Percentiles rank a stretch among this genome's conserved stretches.
Conservation (phyloP, 208 protist species). For the Acanthamoeba culbertsoni region DNA sequence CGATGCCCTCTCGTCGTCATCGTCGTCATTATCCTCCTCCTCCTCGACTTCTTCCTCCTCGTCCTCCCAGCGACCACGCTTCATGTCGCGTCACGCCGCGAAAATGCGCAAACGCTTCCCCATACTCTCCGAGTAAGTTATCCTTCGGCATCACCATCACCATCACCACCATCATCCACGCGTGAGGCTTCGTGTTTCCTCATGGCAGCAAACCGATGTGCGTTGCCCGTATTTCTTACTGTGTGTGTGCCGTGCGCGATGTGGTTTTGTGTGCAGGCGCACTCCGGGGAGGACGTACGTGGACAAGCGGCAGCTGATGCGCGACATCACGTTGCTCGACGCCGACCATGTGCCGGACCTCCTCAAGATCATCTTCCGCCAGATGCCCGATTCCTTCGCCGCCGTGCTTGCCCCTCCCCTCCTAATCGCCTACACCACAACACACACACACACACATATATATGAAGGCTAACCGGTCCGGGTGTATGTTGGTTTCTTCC, state of each 20-base stretch:
- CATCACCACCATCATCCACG: not conserved
- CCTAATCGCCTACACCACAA: too few species aligned
- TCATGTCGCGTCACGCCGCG: conserved; percentile 17
- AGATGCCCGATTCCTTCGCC: not conserved
- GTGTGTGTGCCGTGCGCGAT: not conserved
- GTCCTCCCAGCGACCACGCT: not conserved
- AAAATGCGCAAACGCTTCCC: not conserved
- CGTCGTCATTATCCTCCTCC: too few species aligned
- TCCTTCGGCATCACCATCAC: not conserved
- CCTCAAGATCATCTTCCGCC: conserved; percentile 9
- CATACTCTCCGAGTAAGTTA: not conserved
- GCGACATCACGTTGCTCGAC: not conserved
- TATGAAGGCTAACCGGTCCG: too few species aligned
- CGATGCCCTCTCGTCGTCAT: too few species aligned
- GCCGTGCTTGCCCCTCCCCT: not conserved
- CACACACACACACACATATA: too few species aligned
- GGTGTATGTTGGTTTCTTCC: not conserved
- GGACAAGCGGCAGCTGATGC: not conserved
- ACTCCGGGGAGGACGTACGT: not conserved
- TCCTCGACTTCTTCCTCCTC: not conserved
- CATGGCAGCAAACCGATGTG: too few species aligned
- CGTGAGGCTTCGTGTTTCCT: too few species aligned
- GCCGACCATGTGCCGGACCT: not conserved
- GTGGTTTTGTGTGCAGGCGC: not conserved
- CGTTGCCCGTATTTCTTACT: not conserved